Base-by-base conservation (phyloP, 1,139 yeast genomes). In the Zygosaccharomyces sapae region DNA sequence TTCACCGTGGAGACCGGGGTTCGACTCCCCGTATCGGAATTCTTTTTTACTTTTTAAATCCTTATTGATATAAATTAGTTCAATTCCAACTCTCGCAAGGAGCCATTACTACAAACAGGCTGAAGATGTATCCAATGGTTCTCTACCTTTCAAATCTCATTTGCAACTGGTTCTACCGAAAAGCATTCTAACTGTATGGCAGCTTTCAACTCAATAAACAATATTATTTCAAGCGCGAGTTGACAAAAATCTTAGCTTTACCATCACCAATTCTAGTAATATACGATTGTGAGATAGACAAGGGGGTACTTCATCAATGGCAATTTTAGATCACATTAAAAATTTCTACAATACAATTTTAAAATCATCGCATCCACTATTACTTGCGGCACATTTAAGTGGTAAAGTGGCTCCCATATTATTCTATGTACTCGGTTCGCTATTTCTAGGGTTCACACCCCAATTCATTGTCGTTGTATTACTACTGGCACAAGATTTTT, bases 401-500 rank as follows among this genome's bases (percentile, higher is more conserved):
- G 65, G 65, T 5, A 66, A 66, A 48, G 56, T 58, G n/a, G 55
- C 56, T 3, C 69, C 69, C 3, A 52, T 66, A n/a, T 54, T 62
- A 3, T 57, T 63, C 29, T 66, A 66, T 44, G 48, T 64, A 4
- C 27, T 63, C 12, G 69, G 68, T 2, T 62, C 65, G 4, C 42
- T 62, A 45, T 62, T 63, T 44, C 43, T 58, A 36, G 56, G 62
- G 8, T 65, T 65, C 43, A 65, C 69, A 33, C 66, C 65, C 5
- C 66, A 87, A 58, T 92, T 92, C 70, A 89, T 92, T 27, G 65
- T 81, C 8, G 81, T 89, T 39, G 80, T 89, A 4, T 70, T 92
- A 20, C 71, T 89, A 27, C 74, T 87, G 25, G 85, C 95, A 0
- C 88, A 88, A 1, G 98, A 92, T 65, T 92, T 92, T 62, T 92